Conservation (phyloP, 164 flowering plant species). For the Annona squamosa region DNA sequence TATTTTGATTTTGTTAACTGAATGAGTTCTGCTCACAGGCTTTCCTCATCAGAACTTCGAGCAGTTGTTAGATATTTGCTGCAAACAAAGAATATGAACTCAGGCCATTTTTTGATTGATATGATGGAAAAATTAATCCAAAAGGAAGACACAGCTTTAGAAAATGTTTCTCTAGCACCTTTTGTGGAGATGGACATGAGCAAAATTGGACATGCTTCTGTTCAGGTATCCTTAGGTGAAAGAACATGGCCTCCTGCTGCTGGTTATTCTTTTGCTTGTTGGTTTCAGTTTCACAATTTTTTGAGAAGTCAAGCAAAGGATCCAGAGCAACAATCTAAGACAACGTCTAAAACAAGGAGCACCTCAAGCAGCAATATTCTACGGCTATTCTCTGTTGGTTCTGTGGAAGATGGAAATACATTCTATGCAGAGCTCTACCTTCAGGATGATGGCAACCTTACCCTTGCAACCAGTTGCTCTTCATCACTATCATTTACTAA, state of each 20-base stretch:
- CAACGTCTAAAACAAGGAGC: conserved; percentile 36
- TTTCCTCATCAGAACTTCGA: conserved; percentile 82
- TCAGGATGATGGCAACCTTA: conserved; percentile 87
- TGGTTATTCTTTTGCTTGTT: conserved; percentile 97
- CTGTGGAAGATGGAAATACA: conserved; percentile 49
- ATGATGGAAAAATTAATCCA: conserved; percentile 87
- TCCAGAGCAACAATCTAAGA: conserved; percentile 38
- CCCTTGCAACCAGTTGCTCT: conserved; percentile 91
- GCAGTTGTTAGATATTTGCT: conserved; percentile 70
- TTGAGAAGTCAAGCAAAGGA: conserved; percentile 56
- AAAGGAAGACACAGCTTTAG: conserved; percentile 61
- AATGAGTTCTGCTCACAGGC: conserved; percentile 40
- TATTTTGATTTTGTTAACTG: conserved; percentile 2
- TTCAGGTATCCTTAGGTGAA: conserved; percentile 94
- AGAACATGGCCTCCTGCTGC: conserved; percentile 99
- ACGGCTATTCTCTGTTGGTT: conserved; percentile 85
- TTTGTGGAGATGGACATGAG: conserved; percentile 94
- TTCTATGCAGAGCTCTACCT: conserved; percentile 86
- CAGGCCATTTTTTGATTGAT: conserved; percentile 67
- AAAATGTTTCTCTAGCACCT: conserved; percentile 85
- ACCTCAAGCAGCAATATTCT: conserved; percentile 35
- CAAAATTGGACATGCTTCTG: conserved; percentile 83
- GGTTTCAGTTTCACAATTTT: conserved; percentile 84
- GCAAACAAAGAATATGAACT: conserved; percentile 62
- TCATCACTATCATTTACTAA: conserved; percentile 74